Conservation (phyloP, 345 rosid species). For the Arabis hirsuta region DNA sequence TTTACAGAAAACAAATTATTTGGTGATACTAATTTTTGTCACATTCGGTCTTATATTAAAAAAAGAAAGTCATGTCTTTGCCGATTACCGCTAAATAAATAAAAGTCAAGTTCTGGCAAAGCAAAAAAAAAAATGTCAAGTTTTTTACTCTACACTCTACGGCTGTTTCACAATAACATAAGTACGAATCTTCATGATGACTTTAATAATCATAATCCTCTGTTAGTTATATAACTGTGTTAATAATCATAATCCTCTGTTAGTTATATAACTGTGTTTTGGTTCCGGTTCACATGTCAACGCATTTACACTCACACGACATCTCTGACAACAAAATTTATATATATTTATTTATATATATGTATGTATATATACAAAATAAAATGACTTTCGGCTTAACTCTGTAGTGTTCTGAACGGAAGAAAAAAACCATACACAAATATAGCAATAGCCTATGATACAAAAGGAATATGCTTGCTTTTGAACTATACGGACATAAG, state of each 20-base stretch:
- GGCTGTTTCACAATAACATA: slow-evolving; percentile 12
- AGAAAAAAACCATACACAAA: too few species aligned
- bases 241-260: background rate
- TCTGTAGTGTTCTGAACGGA: too few species aligned
- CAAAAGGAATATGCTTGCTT: background rate
- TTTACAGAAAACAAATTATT: too few species aligned
- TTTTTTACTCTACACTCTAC: slow-evolving; percentile 1
- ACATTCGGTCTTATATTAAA: background rate
- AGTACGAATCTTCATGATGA: slow-evolving; percentile 14
- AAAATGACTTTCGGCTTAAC: too few species aligned
- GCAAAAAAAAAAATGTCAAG: background rate
- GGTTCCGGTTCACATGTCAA: background rate
- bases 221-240: background rate
- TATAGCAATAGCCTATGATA: background rate
- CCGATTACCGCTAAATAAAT: background rate
- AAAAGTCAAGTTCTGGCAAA: too few species aligned
- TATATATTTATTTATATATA: too few species aligned
- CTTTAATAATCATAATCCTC: background rate
- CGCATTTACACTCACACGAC: background rate
- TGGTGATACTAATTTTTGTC: too few species aligned
- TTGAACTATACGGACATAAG: slow-evolving; percentile 3
- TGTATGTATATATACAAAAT: background rate
- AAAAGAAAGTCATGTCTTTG: background rate
- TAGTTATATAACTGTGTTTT: background rate
- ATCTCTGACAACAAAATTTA: background rate